Conservation (phyloP, 2,329 filamentous ascomycete genomes). For the Alternaria hordeiaustralica region DNA sequence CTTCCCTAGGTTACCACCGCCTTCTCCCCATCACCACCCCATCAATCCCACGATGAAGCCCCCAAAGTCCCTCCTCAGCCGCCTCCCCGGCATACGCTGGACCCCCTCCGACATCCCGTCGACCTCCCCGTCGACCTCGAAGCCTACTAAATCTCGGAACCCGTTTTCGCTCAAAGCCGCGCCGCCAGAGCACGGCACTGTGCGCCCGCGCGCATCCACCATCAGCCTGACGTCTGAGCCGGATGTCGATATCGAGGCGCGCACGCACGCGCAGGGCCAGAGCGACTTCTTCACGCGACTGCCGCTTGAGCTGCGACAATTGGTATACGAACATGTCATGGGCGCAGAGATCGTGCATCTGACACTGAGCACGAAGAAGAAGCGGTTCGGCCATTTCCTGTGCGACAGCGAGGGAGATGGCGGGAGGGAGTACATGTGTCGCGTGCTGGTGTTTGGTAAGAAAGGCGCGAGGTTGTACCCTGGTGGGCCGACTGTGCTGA, state of each 20-base stretch:
- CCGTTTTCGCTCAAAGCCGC: constrained; percentile 16
- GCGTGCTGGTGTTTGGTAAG: constrained; percentile 36
- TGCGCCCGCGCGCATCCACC: constrained; percentile 28
- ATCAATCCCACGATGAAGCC: constrained; percentile 12
- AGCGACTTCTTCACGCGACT: constrained; percentile 40
- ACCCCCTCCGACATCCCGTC: constrained; percentile 33
- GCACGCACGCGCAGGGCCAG: constrained; percentile 37
- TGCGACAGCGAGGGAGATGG: constrained; percentile 25
- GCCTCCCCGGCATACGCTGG: constrained; percentile 36
- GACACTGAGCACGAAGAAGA: constrained; percentile 37
- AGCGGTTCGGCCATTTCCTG: constrained; percentile 41
- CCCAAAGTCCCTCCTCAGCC: constrained; percentile 6
- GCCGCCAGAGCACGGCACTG: not conserved
- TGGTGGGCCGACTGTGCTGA: constrained; percentile 23
- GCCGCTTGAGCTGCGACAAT: constrained; percentile 38
- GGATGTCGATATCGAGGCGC: constrained; percentile 32
- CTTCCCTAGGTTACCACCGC: not conserved
- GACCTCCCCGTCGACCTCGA: constrained; percentile 4
- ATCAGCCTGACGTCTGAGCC: constrained; percentile 27
- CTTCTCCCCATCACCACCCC: not conserved
- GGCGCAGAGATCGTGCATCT: constrained; percentile 40
- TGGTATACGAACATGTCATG: constrained; percentile 43
- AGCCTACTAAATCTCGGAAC: constrained; percentile 6
- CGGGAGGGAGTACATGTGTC: constrained; percentile 32
- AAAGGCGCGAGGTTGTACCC: constrained; percentile 19